phyloP scores from a whole-genome alignment of 257 asterid species.

The Fraxinus quadrangulata region DNA sequence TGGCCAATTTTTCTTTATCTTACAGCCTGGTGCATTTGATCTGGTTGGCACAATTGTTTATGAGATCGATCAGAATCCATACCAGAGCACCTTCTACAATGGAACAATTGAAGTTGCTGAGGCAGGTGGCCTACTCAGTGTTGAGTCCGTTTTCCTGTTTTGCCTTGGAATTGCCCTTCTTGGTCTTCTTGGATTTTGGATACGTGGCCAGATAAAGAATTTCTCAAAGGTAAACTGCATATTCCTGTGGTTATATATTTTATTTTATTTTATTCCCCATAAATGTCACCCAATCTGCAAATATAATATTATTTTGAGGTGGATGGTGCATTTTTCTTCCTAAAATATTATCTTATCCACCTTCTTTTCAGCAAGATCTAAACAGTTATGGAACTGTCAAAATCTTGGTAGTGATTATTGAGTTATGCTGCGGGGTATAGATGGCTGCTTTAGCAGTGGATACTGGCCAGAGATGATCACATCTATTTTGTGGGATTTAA shows the following conservation, averaged over 20 bases:
- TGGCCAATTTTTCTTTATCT: constrained; percentile 1
- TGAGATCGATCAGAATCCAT: constrained; percentile 81
- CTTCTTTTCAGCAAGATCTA: neutral
- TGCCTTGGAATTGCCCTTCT: constrained; percentile 76
- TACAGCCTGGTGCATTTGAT: constrained; percentile 93
- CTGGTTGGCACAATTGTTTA: constrained; percentile 85
- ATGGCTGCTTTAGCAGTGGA: neutral
- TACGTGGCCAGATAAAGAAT: constrained; percentile 61
- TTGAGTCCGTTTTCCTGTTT: constrained; percentile 95
- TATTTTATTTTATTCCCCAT: neutral
- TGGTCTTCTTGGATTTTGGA: constrained; percentile 67
- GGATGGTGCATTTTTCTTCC: neutral
- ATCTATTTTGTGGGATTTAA: neutral
- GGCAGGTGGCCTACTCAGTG: constrained; percentile 77
- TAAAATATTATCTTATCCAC: neutral
- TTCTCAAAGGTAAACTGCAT: constrained; percentile 69
- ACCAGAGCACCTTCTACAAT: constrained; percentile 85
- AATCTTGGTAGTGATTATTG: neutral
- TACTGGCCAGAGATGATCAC: neutral
- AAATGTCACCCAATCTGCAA: neutral
- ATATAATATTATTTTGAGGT: neutral
- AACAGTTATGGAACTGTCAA: neutral
- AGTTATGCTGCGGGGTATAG: neutral
- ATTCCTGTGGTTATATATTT: constrained; percentile 5
- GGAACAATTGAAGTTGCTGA: constrained; percentile 94